Evolutionary conservation across 164 flowering plant genomes (phyloP).

Genomic region (Magnolia officinalis): DNA sequence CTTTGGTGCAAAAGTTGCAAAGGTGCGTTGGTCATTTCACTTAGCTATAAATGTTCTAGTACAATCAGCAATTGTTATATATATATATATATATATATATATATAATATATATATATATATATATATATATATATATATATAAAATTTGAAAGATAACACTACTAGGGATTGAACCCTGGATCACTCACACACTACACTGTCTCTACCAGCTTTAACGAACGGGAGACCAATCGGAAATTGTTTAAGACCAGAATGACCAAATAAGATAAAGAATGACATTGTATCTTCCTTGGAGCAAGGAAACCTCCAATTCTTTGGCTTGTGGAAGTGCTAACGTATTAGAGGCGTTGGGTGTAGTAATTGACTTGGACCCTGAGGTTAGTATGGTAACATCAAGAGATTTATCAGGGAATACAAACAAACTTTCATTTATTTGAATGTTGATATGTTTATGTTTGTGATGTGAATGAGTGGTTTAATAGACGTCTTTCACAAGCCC

Average conservation of each 20-base stretch:
- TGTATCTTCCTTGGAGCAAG: slow-evolving; percentile 60
- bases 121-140: too few relatives aligned
- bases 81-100: too few relatives aligned
- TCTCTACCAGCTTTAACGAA: too few relatives aligned
- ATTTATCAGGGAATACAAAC: neutral
- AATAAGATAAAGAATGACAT: neutral
- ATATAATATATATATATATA: too few relatives aligned
- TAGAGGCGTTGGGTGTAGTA: slow-evolving; percentile 71
- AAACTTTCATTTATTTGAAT: neutral
- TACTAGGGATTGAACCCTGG: too few relatives aligned
- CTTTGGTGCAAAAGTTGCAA: slow-evolving; percentile 90
- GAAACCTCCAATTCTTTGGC: slow-evolving; percentile 95
- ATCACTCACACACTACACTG: too few relatives aligned
- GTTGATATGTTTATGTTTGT: neutral
- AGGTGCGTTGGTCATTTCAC: slow-evolving; percentile 38
- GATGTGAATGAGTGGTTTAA: neutral
- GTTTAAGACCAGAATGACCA: neutral
- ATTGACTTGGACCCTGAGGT: slow-evolving; percentile 88
- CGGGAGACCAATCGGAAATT: too few relatives aligned
- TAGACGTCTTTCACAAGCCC: neutral
- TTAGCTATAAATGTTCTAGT: too few relatives aligned
- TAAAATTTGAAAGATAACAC: too few relatives aligned
- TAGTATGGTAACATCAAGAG: slow-evolving; percentile 27
- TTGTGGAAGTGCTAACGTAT: slow-evolving; percentile 97
- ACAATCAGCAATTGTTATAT: too few relatives aligned